Percentiles rank a stretch among this genome's conserved stretches.
Conservation (phyloP, 1,284 basidiomycete genomes). For the Pseudozyma sp. region DNA sequence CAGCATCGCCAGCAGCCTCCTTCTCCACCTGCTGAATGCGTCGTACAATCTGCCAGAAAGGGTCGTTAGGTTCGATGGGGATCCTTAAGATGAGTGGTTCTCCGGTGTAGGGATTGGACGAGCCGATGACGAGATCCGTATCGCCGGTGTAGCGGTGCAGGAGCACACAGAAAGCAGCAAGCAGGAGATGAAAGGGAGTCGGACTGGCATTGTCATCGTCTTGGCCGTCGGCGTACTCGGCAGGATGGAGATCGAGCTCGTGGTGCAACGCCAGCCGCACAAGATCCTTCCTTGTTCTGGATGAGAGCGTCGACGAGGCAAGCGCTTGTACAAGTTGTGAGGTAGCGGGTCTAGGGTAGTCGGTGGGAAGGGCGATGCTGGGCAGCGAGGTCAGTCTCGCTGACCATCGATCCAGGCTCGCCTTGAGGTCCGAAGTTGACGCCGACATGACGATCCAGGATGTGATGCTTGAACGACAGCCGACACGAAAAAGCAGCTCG, state of each 20-base stretch:
- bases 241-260: constrained; percentile 77
- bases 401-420: constrained; percentile 60
- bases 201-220: constrained; percentile 70
- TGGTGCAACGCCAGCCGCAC: constrained; percentile 76
- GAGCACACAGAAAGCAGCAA: constrained; percentile 89
- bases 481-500: background rate
- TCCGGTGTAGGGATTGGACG: constrained; percentile 78
- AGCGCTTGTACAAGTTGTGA: constrained; percentile 64
- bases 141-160: constrained; percentile 96
- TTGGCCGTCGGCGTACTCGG: constrained; percentile 68
- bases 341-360: constrained; percentile 85
- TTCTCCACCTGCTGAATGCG: constrained; percentile 84
- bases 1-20: constrained; percentile 84
- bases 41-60: constrained; percentile 91
- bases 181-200: constrained; percentile 89
- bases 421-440: constrained; percentile 20
- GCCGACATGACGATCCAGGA: constrained; percentile 19
- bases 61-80: constrained; percentile 84
- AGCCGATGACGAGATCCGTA: constrained; percentile 91
- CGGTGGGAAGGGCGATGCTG: constrained; percentile 91
- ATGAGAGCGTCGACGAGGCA: constrained; percentile 54
- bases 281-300: constrained; percentile 53
- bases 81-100: constrained; percentile 88
- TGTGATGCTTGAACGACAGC: background rate
- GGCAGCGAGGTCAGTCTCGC: constrained; percentile 76